phyloP scores from a whole-genome alignment of 306 rosid genomes.

The Alnus glutinosa region DNA sequence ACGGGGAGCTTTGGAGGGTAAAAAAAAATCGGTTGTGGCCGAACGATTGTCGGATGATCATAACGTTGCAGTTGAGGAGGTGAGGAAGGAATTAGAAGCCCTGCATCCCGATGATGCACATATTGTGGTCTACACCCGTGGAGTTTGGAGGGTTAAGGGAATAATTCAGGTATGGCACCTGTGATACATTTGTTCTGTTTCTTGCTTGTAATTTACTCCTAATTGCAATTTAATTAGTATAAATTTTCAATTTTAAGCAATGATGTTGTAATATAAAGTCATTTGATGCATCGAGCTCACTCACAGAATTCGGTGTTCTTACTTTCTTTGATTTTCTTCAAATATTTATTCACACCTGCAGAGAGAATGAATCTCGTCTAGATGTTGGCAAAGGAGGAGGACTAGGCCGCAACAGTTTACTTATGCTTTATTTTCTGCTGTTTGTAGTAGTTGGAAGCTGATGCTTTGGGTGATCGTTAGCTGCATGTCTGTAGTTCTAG shows the following conservation, averaged over 20 bases:
- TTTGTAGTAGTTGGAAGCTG: neutral
- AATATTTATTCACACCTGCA: neutral
- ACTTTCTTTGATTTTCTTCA: neutral
- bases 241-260: neutral
- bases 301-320: neutral
- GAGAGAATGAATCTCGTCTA: neutral
- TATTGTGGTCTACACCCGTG: slow-evolving; percentile 69
- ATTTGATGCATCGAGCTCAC: neutral
- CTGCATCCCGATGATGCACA: slow-evolving; percentile 93
- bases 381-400: neutral
- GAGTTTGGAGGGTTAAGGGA: slow-evolving; percentile 97
- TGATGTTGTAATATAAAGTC: neutral
- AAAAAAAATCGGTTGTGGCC: slow-evolving; percentile 51
- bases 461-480: no score
- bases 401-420: neutral
- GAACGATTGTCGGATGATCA: slow-evolving; percentile 88
- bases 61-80: slow-evolving; percentile 85
- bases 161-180: slow-evolving; percentile 78
- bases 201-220: neutral
- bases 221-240: neutral
- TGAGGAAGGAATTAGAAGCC: slow-evolving; percentile 88
- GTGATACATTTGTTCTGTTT: neutral
- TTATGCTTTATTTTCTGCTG: neutral
- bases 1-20: slow-evolving; percentile 33
- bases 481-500: no score